phyloP scores from a whole-genome alignment of 2,329 filamentous ascomycete genomes.

The Escovopsis sp. region DNA sequence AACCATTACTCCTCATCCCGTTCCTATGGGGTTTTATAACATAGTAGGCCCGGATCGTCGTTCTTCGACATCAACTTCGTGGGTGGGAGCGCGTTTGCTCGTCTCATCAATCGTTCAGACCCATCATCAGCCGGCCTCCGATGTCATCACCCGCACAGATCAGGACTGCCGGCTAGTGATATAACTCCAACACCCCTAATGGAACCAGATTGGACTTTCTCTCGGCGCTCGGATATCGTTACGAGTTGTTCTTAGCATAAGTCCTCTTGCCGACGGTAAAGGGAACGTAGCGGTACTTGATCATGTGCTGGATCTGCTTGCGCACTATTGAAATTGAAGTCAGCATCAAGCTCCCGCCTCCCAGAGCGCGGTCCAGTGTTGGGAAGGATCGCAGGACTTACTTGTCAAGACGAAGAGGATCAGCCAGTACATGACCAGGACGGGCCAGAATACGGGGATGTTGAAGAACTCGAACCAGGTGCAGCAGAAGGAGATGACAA shows the following conservation, averaged over 20 bases:
- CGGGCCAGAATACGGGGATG: slow-evolving; percentile 97
- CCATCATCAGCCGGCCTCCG: no score
- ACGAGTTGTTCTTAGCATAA: slow-evolving; percentile 51
- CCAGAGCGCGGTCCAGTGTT: no score
- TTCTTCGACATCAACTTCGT: no score
- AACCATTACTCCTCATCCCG: no score
- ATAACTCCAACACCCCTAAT: no score
- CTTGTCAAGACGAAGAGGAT: slow-evolving; percentile 92
- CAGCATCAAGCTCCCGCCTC: neutral
- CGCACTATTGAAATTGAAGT: slow-evolving; percentile 49
- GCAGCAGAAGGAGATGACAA: slow-evolving; percentile 71
- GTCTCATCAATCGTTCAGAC: no score
- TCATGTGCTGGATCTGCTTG: slow-evolving; percentile 99
- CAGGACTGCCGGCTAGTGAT: no score
- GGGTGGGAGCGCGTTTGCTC: no score
- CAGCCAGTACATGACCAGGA: slow-evolving; percentile 96
- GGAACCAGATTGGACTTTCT: no score
- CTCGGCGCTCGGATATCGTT: slow-evolving; percentile 1
- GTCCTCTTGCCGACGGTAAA: slow-evolving; percentile 83
- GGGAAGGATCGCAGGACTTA: slow-evolving; percentile 34
- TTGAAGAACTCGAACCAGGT: slow-evolving; percentile 92
- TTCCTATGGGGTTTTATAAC: no score
- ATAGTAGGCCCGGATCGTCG: no score
- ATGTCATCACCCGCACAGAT: no score
- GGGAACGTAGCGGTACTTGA: slow-evolving; percentile 97